Conservation (phyloP, 176 grass and related monocot species). For the Lolium perenne region DNA sequence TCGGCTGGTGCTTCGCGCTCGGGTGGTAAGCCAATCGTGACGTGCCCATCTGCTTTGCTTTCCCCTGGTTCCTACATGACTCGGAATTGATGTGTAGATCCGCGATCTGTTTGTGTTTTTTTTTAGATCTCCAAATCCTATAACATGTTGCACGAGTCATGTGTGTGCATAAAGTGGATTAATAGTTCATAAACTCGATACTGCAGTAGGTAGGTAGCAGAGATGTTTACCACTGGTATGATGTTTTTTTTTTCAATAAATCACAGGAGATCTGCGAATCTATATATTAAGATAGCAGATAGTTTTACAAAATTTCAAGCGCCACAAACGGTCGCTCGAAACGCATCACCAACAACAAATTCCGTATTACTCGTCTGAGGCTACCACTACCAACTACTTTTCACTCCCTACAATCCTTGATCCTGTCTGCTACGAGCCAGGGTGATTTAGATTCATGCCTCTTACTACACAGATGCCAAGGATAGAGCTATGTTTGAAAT, state of each 20-base stretch:
- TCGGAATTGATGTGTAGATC: neutral
- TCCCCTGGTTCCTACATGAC: neutral
- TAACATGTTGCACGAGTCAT: neutral
- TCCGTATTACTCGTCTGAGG: no score
- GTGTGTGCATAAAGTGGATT: neutral
- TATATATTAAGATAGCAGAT: no score
- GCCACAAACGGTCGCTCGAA: no score
- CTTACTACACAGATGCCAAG: neutral
- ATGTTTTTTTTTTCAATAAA: neutral
- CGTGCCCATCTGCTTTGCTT: neutral
- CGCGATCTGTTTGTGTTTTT: neutral
- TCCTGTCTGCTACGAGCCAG: no score
- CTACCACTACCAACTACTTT: no score
- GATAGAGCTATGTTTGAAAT: neutral
- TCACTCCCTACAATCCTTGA: no score
- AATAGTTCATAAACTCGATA: neutral
- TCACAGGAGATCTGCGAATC: no score
- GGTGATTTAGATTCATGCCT: neutral
- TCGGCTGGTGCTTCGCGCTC: neutral
- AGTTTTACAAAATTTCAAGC: no score
- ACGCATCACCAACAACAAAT: no score
- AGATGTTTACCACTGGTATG: neutral
- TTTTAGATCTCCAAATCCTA: neutral
- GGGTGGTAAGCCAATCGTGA: neutral
- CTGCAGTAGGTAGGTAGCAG: neutral